A percentile compares a stretch with the other conserved stretches of the same genome.
Conservation (phyloP, 108 stramenopile species). For the Pseudonitzschia pungens region DNA sequence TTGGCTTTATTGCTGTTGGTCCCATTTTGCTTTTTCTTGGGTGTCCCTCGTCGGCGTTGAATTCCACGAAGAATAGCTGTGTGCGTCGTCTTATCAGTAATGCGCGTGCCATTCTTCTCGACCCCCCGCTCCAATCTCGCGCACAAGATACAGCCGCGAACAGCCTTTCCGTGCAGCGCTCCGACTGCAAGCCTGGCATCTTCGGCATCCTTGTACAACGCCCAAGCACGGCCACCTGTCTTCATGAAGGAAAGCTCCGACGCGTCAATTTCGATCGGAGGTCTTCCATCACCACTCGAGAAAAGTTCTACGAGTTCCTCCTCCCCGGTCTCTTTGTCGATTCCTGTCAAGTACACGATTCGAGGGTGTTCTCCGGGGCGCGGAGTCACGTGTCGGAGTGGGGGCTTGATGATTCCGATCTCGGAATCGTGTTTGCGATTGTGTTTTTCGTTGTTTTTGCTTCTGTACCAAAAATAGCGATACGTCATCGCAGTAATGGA, state of each 20-base stretch:
- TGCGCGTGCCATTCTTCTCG: conserved; percentile 3
- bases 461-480: conserved; percentile 6
- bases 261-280: conserved; percentile 7
- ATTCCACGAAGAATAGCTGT: conserved; percentile 8
- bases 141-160: conserved; percentile 14
- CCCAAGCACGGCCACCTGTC: conserved; percentile 9
- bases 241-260: conserved; percentile 20
- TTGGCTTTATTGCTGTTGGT: background rate
- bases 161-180: background rate
- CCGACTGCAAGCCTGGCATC: background rate
- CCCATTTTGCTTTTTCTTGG: background rate
- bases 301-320: conserved; percentile 12
- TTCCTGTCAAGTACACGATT: conserved; percentile 17
- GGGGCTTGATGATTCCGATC: background rate
- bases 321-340: conserved; percentile 2
- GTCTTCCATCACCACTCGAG: background rate
- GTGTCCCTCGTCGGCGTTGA: conserved; percentile 7
- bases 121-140: conserved; percentile 9
- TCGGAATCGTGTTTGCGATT: background rate
- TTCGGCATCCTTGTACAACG: background rate
- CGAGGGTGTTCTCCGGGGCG: conserved; percentile 1
- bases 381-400: conserved; percentile 13
- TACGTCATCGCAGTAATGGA: background rate
- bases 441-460: background rate
- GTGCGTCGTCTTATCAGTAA: conserved; percentile 2